phyloP scores from a whole-genome alignment of 148 eudicot genomes.

The Hydrangea macrophylla region DNA sequence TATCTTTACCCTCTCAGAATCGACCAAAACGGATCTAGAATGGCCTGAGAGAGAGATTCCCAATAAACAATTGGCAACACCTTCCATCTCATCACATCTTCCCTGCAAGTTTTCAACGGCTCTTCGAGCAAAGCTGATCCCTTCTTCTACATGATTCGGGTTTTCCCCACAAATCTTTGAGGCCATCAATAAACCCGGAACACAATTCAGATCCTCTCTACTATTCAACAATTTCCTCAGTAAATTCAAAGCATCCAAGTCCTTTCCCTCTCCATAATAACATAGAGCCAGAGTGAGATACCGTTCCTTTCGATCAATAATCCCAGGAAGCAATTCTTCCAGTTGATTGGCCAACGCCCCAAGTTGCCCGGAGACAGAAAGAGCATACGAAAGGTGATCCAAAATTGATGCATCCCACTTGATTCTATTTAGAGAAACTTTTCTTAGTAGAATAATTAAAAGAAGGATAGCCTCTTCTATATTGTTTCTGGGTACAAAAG shows the following conservation, averaged over 20 bases:
- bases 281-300: conserved; percentile 71
- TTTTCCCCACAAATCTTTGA: conserved; percentile 66
- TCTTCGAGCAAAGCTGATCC: conserved; percentile 56
- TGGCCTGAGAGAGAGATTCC: conserved; percentile 48
- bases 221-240: conserved; percentile 49
- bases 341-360: conserved; percentile 61
- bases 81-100: conserved; percentile 44
- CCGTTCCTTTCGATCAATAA: conserved; percentile 51
- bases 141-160: conserved; percentile 51
- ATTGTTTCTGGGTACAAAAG: conserved; percentile 72
- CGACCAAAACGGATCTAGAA: conserved; percentile 41
- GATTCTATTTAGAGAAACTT: conserved; percentile 45
- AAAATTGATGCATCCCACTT: conserved; percentile 88
- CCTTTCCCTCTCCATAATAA: conserved; percentile 67
- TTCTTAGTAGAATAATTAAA: conserved; percentile 61
- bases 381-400: conserved; percentile 84
- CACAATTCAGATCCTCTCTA: conserved; percentile 39
- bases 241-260: conserved; percentile 55
- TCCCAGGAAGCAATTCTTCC: conserved; percentile 77
- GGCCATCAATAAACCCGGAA: conserved; percentile 57
- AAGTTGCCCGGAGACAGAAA: conserved; percentile 57
- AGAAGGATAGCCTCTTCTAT: conserved; percentile 88
- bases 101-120: conserved; percentile 49
- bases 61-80: conserved; percentile 40
- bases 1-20: conserved; percentile 39